Conservation (phyloP, 352 stramenopile genomes). For the Phytophthora vignae region DNA sequence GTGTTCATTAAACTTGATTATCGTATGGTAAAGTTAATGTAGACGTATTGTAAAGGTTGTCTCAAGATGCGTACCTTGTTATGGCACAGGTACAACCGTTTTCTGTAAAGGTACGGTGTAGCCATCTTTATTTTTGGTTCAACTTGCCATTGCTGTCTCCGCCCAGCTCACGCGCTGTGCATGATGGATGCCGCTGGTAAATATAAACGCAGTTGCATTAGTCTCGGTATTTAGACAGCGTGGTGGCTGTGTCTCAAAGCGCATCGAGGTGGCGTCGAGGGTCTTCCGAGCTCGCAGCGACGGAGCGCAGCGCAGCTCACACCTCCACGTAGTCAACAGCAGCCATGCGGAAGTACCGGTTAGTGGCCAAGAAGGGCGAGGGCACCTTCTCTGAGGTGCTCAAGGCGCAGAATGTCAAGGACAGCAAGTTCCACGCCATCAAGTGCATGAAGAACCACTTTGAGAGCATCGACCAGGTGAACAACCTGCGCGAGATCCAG, state of each 20-base stretch:
- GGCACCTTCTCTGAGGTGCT: conserved; percentile 96
- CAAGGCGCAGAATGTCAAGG: conserved; percentile 94
- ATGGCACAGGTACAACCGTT: no score
- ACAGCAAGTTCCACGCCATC: conserved; percentile 96
- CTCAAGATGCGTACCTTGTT: no score
- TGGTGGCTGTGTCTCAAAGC: background rate
- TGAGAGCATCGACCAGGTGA: conserved; percentile 96
- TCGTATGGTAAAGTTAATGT: no score
- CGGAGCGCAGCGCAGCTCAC: background rate
- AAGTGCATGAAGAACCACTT: conserved; percentile 99
- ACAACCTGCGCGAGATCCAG: conserved; percentile 97
- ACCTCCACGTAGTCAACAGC: background rate
- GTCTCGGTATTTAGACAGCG: background rate
- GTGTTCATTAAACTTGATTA: background rate
- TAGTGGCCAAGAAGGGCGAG: conserved; percentile 96
- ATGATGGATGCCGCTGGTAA: conserved; percentile 1
- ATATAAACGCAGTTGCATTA: conserved; percentile 2
- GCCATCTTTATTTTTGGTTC: conserved; percentile 3
- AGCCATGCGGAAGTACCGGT: conserved; percentile 92
- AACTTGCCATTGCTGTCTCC: background rate
- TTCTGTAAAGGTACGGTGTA: background rate
- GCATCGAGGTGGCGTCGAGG: background rate
- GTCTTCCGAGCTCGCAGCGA: background rate
- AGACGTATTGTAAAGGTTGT: no score
- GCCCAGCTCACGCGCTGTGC: background rate